Evolutionary conservation across 179 eudicot genomes (phyloP), one percentile per base, ranked within the genome.

Genomic region (Beta lomatogona): DNA sequence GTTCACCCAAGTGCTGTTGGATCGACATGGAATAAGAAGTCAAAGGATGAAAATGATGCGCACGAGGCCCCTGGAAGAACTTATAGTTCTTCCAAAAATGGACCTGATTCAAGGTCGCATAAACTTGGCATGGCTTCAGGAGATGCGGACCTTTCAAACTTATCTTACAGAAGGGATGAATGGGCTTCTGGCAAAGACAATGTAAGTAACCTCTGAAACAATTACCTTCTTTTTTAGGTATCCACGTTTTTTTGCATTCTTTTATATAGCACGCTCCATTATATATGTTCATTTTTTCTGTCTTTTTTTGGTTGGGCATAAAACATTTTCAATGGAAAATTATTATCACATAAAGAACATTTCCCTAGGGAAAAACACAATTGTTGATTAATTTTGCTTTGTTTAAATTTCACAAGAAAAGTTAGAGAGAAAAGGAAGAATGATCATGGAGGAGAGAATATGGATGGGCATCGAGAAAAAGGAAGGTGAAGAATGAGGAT

Each of bases 1-100:
- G 87, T 87, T 61, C 88, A 89, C 61, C 89, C 91, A 50, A 87
- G 81, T 83, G 88, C 88, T 41, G 61, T 12, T 44, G 88, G 82
- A 65, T 79, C 83, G 36, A 68, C 86, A 69, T 82, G 86, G 87
- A 85, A 77, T 55, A 85, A 77, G 52, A 86, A 84, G 55, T 75
- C 66, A 9, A 81, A 78, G 78, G 89, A 84, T 12, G 87, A 75
- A 36, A 57, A 82, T 77, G 84, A 77, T 65, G 53, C 59, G 61
- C 75, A 73, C 73, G 71, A 57, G 31, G 68, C 74, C 22, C 59
- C 86, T 45, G 81, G 66, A 31, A 75, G 74, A 61, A 50, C 80
- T 28, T 46, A 52, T 28, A 55, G 80, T 58, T 55, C 83, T 74
- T 83, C 80, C 18, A 80, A 59, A 70, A 83, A 76, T 68, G 83